A percentile compares a stretch with the other conserved stretches of the same genome.
Conservation (phyloP, 768 basidiomycete genomes). For the Coprinopsis cinerea region DNA sequence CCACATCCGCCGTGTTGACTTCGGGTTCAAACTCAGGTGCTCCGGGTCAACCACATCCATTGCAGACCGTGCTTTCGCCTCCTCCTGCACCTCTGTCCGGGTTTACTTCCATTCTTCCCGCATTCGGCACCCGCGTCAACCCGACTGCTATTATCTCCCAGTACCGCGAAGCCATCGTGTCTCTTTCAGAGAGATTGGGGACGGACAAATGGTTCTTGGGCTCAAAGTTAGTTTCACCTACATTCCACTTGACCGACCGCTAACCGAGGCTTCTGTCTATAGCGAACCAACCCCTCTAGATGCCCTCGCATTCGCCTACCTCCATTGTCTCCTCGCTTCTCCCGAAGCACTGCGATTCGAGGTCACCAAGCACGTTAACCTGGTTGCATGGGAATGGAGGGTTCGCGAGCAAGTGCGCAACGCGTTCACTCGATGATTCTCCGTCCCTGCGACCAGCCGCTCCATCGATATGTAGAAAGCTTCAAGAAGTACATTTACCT, state of each 20-base stretch:
- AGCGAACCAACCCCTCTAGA: slow-evolving; percentile 78
- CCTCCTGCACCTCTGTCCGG: slow-evolving; percentile 71
- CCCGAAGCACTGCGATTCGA: slow-evolving; percentile 48
- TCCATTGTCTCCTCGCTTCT: slow-evolving; percentile 56
- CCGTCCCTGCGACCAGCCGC: not conserved
- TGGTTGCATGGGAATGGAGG: slow-evolving; percentile 74
- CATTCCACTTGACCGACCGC: not conserved
- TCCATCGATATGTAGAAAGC: too few species aligned
- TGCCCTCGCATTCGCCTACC: slow-evolving; percentile 77
- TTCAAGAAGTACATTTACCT: too few species aligned
- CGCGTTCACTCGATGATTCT: slow-evolving; percentile 34
- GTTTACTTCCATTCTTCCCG: slow-evolving; percentile 55
- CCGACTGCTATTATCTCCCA: slow-evolving; percentile 43
- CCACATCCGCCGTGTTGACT: not conserved
- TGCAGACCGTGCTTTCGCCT: slow-evolving; percentile 38
- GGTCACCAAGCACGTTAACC: slow-evolving; percentile 66
- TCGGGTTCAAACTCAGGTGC: slow-evolving; percentile 28
- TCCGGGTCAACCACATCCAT: slow-evolving; percentile 40
- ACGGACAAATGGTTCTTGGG: slow-evolving; percentile 79
- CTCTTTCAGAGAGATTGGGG: slow-evolving; percentile 70
- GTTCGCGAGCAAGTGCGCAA: slow-evolving; percentile 54
- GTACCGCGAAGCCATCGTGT: slow-evolving; percentile 66
- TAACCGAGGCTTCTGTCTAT: slow-evolving; percentile 1
- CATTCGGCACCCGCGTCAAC: slow-evolving; percentile 53
- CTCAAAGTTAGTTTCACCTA: slow-evolving; percentile 43